A percentile compares a stretch with the other conserved stretches of the same genome.
Conservation (phyloP, 345 rosid species). For the Eucalyptus sideroxylon region DNA sequence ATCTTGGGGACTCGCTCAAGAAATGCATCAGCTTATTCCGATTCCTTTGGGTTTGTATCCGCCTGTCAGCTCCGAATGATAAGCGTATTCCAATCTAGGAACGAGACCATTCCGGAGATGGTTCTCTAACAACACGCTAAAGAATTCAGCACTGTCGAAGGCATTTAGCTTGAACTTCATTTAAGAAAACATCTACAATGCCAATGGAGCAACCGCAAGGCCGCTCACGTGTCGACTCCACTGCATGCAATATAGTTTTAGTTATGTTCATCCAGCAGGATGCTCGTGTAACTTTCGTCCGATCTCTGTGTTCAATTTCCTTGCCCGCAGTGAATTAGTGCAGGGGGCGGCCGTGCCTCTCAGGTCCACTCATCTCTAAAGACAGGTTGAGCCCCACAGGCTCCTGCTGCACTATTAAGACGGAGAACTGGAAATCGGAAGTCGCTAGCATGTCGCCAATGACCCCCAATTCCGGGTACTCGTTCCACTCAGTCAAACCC, state of each 20-base stretch:
- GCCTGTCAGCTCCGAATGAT: no score
- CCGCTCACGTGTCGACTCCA: background rate
- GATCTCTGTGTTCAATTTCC: background rate
- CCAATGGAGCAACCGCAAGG: background rate
- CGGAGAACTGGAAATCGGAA: background rate
- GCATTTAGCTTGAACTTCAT: background rate
- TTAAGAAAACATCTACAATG: background rate
- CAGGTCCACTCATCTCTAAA: background rate
- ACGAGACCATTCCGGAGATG: background rate
- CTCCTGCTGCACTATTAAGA: conserved; percentile 7
- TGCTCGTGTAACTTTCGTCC: background rate
- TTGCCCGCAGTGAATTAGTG: background rate
- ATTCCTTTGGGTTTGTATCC: no score
- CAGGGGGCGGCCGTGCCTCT: background rate
- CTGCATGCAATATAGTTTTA: background rate
- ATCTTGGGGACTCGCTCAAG: no score
- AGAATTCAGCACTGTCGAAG: background rate
- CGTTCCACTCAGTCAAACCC: conserved; percentile 1
- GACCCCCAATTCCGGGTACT: conserved; percentile 5
- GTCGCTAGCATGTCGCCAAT: conserved; percentile 3
- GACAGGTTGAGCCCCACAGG: background rate
- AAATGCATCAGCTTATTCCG: no score
- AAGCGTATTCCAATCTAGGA: background rate
- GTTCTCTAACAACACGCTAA: background rate
- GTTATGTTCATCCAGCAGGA: background rate